These are phyloP conservation scores for Vitis vinifera DNA, from an alignment of 164 flowering plant genomes.

Conservation along the genomic window ASM3070453v1 NC_081811.1:30843001-30843500, in stretches of 20 bases:
- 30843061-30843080: neutral
- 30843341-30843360: too few relatives aligned
- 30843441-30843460: too few relatives aligned
- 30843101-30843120: slow-evolving; percentile 52
- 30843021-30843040: too few relatives aligned
- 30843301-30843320: neutral
- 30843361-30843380: too few relatives aligned
- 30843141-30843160: slow-evolving; percentile 73
- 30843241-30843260: slow-evolving; percentile 49
- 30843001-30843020: neutral
- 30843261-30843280: neutral
- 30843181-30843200: slow-evolving; percentile 57
- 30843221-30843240: slow-evolving; percentile 44
- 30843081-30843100: slow-evolving; percentile 44
- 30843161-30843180: slow-evolving; percentile 27
- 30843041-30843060: neutral
- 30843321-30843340: neutral
- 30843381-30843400: too few relatives aligned
- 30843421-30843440: too few relatives aligned
- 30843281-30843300: neutral
- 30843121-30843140: slow-evolving; percentile 52
- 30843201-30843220: slow-evolving; percentile 51
- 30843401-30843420: too few relatives aligned
- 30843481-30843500: too few relatives aligned
- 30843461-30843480: too few relatives aligned